Conservation (phyloP, 805 yeast genomes). For the Zygosaccharomyces kombuchaensis region DNA sequence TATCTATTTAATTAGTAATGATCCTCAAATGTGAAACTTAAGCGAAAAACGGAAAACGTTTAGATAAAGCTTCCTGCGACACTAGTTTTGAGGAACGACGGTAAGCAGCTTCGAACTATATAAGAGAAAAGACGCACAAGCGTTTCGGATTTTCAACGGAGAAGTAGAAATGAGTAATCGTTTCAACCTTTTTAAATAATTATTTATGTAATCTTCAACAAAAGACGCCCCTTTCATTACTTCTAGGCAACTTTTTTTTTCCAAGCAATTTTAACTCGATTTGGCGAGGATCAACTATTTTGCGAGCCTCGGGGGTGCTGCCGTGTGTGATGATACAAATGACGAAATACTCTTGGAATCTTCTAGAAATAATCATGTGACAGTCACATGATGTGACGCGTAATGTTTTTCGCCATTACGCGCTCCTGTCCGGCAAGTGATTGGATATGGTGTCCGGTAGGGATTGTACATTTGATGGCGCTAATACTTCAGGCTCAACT, state of each 20-base stretch:
- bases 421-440: too few relatives aligned
- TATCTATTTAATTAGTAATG: conserved; percentile 9
- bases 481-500: too few relatives aligned
- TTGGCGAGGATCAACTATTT: background rate
- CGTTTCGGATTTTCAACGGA: background rate
- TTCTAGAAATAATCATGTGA: too few relatives aligned
- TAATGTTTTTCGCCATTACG: too few relatives aligned
- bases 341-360: too few relatives aligned
- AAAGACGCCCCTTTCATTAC: background rate
- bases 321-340: too few relatives aligned
- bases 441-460: too few relatives aligned
- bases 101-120: background rate
- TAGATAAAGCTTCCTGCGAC: background rate
- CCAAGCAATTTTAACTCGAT: background rate
- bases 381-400: too few relatives aligned
- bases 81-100: background rate
- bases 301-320: too few relatives aligned
- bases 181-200: background rate
- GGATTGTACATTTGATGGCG: too few relatives aligned
- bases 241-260: background rate
- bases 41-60: background rate
- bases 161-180: background rate
- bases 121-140: background rate
- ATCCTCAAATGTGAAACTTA: conserved; percentile 2
- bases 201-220: background rate